These are phyloP conservation scores for Cymbopogon citratus DNA, from an alignment of 176 grass and related monocot genomes.

Conservation along the genomic window DNA sequence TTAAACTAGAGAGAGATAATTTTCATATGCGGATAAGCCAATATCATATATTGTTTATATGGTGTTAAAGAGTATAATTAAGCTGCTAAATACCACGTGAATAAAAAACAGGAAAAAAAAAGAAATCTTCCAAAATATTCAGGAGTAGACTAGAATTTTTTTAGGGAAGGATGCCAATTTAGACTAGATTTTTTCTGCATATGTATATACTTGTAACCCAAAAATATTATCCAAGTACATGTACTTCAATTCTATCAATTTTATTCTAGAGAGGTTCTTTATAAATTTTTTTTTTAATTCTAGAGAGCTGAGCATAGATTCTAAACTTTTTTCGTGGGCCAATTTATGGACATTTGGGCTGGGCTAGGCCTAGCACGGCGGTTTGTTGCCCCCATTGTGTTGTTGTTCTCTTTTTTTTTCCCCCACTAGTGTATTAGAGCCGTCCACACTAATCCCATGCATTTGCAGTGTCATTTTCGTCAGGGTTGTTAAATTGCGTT, in stretches of 20 bases:
- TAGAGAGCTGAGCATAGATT: background rate
- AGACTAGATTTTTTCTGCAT: background rate
- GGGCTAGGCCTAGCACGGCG: background rate
- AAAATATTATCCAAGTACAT: background rate
- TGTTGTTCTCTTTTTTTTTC: too few species aligned
- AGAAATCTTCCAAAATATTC: too few species aligned
- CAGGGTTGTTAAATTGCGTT: conserved; percentile 25
- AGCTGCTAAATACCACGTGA: background rate
- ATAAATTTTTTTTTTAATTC: background rate
- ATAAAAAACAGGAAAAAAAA: background rate
- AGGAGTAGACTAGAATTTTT: background rate
- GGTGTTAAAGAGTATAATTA: background rate
- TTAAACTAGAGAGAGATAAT: background rate
- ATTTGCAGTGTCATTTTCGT: conserved; percentile 21
- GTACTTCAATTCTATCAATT: background rate
- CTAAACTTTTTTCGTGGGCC: background rate
- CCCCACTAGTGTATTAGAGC: background rate
- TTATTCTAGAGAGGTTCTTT: background rate
- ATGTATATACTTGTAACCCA: background rate
- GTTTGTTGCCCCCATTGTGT: background rate
- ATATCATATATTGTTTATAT: too few species aligned
- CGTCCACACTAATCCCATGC: background rate
- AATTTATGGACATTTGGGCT: background rate
- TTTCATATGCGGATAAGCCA: background rate
- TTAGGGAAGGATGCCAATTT: background rate